Evolutionary conservation across 768 basidiomycete genomes (phyloP), one percentile per base, ranked within the genome.

Genomic region (Suillus hirtellus): DNA sequence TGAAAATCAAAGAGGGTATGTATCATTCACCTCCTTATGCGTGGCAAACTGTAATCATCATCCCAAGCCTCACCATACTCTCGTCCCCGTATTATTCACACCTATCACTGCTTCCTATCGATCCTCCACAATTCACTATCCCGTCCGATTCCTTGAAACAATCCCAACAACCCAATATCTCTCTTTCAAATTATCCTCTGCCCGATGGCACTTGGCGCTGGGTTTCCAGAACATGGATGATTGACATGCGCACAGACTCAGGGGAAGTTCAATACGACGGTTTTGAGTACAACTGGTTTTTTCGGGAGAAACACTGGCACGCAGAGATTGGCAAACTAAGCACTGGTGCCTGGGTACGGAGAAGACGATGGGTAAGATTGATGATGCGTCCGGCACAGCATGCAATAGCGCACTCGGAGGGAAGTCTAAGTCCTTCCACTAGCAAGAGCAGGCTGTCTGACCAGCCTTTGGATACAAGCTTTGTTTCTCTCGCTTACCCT

Each of bases 261-360:
- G 89, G 90, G 59, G 84, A 89, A 68, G 88, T 92, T 3, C 89
- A 92, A 67, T 83, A 89, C 66, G 91, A 93, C 67, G 92, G 92
- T 59, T 94, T 92, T 68, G 90, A 94, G 74, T 94, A 93, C 76
- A 93, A 92, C 71, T 92, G 89, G 85, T 72, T 79, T 64, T 95
- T 94, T 67, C 84, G 89, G 19, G 73, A 77, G 40, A 81, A 83
- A 56, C 74, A 86, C 55, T 95, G 92, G 92, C 82, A 84, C 19
- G 77, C 89, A 0, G 76, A 82, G 59, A 80, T 87, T 1, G 89
- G 91, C 10, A 68, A 77, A 31, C 69, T 88, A 49, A 85, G 85
- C 70, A 76, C 84, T 8, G 89, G 89, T 40, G 89, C 88, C 4
- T 92, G 84, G 83, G 92, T 95, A 42, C 81, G 92, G 38, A 79